phyloP scores from a whole-genome alignment of 1,139 yeast species.

The Hansenula lynferdii region DNA sequence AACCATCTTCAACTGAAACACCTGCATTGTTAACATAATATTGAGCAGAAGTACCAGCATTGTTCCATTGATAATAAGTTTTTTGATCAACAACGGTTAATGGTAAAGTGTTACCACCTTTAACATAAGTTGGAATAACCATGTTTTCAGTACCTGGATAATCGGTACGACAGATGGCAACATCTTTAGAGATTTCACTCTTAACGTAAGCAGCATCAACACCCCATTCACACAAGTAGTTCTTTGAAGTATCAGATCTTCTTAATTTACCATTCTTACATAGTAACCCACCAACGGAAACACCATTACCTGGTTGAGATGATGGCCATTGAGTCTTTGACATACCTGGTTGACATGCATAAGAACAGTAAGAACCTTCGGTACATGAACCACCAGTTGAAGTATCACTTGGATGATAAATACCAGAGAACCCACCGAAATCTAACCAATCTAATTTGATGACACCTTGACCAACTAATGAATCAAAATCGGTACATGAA shows the following conservation, averaged over 20 bases:
- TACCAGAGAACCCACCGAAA: constrained; percentile 72
- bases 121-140: constrained; percentile 73
- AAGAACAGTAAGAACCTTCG: constrained; percentile 78
- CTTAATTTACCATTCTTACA: constrained; percentile 68
- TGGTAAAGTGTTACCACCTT: constrained; percentile 52
- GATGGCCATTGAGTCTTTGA: constrained; percentile 87
- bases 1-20: constrained; percentile 65
- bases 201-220: constrained; percentile 54
- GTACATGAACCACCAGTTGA: constrained; percentile 63
- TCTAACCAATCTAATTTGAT: constrained; percentile 53
- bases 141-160: constrained; percentile 88
- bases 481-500: constrained; percentile 56
- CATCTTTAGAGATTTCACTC: constrained; percentile 48
- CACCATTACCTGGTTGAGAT: constrained; percentile 66
- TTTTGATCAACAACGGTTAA: constrained; percentile 63
- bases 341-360: constrained; percentile 89
- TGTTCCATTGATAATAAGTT: constrained; percentile 60
- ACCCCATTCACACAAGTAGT: constrained; percentile 80
- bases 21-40: constrained; percentile 82
- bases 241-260: constrained; percentile 53
- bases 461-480: constrained; percentile 62
- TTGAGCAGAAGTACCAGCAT: constrained; percentile 67
- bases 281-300: constrained; percentile 72
- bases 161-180: constrained; percentile 82
- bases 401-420: constrained; percentile 55